These are phyloP conservation scores for Senna tora DNA, from an alignment of 306 rosid species.

Conservation along the genomic window DNA sequence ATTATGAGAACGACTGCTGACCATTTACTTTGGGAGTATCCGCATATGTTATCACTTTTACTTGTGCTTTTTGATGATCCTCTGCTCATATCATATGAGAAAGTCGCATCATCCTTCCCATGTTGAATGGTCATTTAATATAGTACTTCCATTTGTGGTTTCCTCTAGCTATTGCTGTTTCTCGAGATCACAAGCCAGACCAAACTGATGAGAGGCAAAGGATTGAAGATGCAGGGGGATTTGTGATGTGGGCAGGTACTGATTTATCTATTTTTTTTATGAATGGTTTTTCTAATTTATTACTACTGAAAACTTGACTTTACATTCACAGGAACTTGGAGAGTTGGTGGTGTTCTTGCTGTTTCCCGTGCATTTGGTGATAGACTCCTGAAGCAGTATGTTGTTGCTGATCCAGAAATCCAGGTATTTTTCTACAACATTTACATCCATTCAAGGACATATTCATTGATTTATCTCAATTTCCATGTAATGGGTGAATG, in stretches of 20 bases:
- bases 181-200: slow-evolving; percentile 98
- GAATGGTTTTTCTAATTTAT: background rate
- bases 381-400: slow-evolving; percentile 93
- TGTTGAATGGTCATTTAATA: slow-evolving; percentile 19
- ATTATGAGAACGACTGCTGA: background rate
- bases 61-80: background rate
- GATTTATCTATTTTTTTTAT: background rate
- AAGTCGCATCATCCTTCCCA: slow-evolving; percentile 17
- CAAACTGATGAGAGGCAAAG: slow-evolving; percentile 96
- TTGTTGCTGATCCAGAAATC: slow-evolving; percentile 98
- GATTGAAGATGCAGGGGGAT: slow-evolving; percentile 95
- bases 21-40: background rate
- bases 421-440: slow-evolving; percentile 56
- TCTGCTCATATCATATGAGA: background rate
- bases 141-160: slow-evolving; percentile 31
- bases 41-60: background rate
- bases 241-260: slow-evolving; percentile 98
- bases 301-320: slow-evolving; percentile 14
- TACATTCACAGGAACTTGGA: slow-evolving; percentile 83
- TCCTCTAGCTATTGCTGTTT: slow-evolving; percentile 85
- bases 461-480: slow-evolving; percentile 8
- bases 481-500: background rate
- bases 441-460: slow-evolving; percentile 13
- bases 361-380: slow-evolving; percentile 98
- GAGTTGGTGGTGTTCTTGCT: slow-evolving; percentile 99